Percentiles rank a stretch among this genome's conserved stretches.
Conservation (phyloP, 371 early-diverging fungal species). For the Zopfochytrium polystomum region DNA sequence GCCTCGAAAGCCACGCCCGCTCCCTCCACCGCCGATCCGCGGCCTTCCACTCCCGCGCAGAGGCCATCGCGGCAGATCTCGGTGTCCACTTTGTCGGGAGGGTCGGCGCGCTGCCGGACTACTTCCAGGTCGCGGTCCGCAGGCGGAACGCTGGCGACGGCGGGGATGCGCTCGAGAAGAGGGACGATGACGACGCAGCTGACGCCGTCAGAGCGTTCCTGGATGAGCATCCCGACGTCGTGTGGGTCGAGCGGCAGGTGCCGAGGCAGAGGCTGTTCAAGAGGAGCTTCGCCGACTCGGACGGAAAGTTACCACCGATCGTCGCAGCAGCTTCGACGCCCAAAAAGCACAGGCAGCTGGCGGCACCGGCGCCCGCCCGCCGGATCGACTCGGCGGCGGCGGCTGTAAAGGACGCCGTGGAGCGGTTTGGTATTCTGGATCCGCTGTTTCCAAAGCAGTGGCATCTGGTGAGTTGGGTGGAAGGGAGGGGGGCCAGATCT, state of each 20-base stretch:
- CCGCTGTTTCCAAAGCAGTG: slow-evolving; percentile 80
- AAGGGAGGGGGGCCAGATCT: too few relatives aligned
- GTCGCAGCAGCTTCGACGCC: background rate
- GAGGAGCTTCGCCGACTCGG: slow-evolving; percentile 2
- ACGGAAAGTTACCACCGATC: background rate
- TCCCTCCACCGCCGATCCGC: background rate
- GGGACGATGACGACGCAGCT: slow-evolving; percentile 14
- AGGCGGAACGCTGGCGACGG: slow-evolving; percentile 6
- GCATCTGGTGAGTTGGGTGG: slow-evolving; percentile 78
- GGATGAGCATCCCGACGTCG: slow-evolving; percentile 16
- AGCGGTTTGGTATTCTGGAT: slow-evolving; percentile 57
- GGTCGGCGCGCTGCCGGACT: slow-evolving; percentile 64
- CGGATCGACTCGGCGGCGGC: background rate
- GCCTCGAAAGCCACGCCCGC: background rate
- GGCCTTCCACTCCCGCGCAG: slow-evolving; percentile 19
- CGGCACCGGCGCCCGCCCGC: background rate
- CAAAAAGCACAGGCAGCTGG: background rate
- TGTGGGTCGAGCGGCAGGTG: slow-evolving; percentile 37
- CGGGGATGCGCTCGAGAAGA: background rate
- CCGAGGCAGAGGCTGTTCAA: slow-evolving; percentile 38
- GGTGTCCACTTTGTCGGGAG: slow-evolving; percentile 57
- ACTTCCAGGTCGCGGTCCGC: slow-evolving; percentile 61
- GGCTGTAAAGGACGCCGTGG: slow-evolving; percentile 2
- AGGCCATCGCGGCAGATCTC: slow-evolving; percentile 16
- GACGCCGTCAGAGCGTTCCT: background rate